Evolutionary conservation across 2,329 filamentous ascomycete species (phyloP).

Genomic region (Lizonia empirigonia): DNA sequence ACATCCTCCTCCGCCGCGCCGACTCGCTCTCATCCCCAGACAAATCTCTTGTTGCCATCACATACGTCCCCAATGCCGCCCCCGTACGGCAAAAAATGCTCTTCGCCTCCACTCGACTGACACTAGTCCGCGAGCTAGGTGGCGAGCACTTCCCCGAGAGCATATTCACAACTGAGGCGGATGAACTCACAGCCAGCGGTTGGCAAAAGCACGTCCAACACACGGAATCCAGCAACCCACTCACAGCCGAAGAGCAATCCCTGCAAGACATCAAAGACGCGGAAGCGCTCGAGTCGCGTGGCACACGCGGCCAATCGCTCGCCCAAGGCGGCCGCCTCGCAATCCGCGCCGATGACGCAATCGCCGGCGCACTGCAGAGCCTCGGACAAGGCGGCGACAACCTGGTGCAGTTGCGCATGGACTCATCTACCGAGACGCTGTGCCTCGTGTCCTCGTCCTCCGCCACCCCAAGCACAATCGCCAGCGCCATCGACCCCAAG

Average conservation of each 20-base stretch:
- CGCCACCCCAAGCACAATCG: slow-evolving; percentile 63
- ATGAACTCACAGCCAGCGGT: slow-evolving; percentile 71
- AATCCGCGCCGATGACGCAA: slow-evolving; percentile 65
- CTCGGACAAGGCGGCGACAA: slow-evolving; percentile 59
- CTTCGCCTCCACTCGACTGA: slow-evolving; percentile 77
- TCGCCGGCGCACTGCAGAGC: slow-evolving; percentile 66
- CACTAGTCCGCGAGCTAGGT: slow-evolving; percentile 76
- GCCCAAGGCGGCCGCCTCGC: slow-evolving; percentile 49
- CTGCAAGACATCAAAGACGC: slow-evolving; percentile 74
- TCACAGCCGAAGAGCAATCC: slow-evolving; percentile 78
- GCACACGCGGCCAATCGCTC: slow-evolving; percentile 61
- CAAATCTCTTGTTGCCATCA: slow-evolving; percentile 66
- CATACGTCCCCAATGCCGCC: slow-evolving; percentile 78
- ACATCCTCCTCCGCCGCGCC: slow-evolving; percentile 75
- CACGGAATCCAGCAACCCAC: slow-evolving; percentile 63
- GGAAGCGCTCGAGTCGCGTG: slow-evolving; percentile 74
- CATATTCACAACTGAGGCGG: slow-evolving; percentile 71
- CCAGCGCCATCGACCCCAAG: slow-evolving; percentile 64
- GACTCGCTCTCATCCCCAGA: slow-evolving; percentile 52
- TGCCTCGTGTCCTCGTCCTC: slow-evolving; percentile 64
- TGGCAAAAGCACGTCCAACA: slow-evolving; percentile 77
- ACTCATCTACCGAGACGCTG: slow-evolving; percentile 70
- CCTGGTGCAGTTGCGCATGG: slow-evolving; percentile 75
- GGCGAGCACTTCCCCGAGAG: slow-evolving; percentile 79
- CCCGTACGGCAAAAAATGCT: slow-evolving; percentile 87